Percentiles rank a stretch among this genome's conserved stretches.
phyloP scores from a whole-genome alignment of 306 rosid genomes.

The Glycine latifolia region DNA sequence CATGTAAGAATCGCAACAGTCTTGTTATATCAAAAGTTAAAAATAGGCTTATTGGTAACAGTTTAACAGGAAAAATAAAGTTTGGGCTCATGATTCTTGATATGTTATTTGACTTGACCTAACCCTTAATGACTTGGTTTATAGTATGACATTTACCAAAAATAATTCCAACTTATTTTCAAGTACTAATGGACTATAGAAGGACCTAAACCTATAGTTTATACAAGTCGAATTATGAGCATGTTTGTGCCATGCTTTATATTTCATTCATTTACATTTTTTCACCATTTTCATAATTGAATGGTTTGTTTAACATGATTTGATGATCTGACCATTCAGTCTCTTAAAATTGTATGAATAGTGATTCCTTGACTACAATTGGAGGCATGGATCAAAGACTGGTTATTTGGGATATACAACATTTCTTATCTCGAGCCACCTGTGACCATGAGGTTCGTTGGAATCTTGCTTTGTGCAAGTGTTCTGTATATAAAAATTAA shows the following conservation, averaged over 20 bases:
- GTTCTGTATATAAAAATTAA: background rate
- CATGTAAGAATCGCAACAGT: too few species aligned
- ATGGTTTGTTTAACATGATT: too few species aligned
- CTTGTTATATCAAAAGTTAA: too few species aligned
- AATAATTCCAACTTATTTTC: background rate
- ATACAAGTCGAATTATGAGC: background rate
- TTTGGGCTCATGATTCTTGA: too few species aligned
- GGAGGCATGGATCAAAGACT: constrained; percentile 84
- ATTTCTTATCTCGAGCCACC: constrained; percentile 61
- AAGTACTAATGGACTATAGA: constrained; percentile 8
- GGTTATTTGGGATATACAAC: constrained; percentile 79
- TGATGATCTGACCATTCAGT: background rate
- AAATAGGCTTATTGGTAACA: background rate
- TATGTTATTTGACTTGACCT: background rate
- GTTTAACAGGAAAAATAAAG: too few species aligned
- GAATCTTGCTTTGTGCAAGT: constrained; percentile 30
- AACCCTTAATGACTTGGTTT: background rate
- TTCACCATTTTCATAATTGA: too few species aligned
- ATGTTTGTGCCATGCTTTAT: too few species aligned
- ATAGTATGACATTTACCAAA: background rate
- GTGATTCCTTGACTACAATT: constrained; percentile 78
- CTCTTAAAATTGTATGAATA: constrained; percentile 46
- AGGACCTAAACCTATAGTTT: constrained; percentile 4
- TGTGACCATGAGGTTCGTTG: constrained; percentile 81
- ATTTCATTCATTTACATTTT: too few species aligned